Percentiles rank a stretch among this genome's conserved stretches.
These are phyloP conservation scores for Bacidia gigantensis DNA, from an alignment of 495 filamentous ascomycete species.

Conservation along the genomic window DNA sequence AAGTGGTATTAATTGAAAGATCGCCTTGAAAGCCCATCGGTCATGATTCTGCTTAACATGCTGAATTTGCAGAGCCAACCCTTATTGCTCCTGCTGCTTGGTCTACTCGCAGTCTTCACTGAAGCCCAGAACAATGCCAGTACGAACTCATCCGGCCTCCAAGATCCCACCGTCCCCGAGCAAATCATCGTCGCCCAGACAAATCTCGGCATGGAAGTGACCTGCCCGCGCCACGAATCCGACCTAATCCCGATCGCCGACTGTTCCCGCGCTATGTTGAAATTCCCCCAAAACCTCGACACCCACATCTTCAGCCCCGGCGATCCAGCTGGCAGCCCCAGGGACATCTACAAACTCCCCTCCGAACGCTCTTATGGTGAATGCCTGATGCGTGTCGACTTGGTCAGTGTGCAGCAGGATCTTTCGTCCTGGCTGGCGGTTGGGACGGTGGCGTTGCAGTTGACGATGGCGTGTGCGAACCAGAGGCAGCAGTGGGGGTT, in stretches of 20 bases:
- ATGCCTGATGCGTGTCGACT: neutral
- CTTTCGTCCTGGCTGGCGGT: neutral
- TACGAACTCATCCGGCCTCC: neutral
- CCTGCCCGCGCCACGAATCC: neutral
- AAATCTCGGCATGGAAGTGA: neutral
- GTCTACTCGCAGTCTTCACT: neutral
- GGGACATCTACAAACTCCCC: neutral
- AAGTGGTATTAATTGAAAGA: neutral
- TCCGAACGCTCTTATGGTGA: neutral
- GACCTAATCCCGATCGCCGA: neutral
- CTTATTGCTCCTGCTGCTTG: neutral
- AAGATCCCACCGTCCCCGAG: neutral
- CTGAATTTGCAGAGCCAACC: neutral
- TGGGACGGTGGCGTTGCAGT: neutral
- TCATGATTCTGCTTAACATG: neutral
- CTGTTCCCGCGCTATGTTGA: neutral
- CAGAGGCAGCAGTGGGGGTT: neutral
- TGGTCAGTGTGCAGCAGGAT: neutral
- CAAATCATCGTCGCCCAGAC: neutral
- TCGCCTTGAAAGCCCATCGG: neutral
- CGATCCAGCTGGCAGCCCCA: neutral
- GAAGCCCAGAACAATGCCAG: neutral
- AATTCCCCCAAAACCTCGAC: neutral
- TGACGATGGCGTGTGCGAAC: neutral
- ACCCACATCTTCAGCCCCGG: neutral